These are phyloP conservation scores for Nematocida displodere DNA, from an alignment of 371 early-diverging fungal species.

Conservation along the genomic window DNA sequence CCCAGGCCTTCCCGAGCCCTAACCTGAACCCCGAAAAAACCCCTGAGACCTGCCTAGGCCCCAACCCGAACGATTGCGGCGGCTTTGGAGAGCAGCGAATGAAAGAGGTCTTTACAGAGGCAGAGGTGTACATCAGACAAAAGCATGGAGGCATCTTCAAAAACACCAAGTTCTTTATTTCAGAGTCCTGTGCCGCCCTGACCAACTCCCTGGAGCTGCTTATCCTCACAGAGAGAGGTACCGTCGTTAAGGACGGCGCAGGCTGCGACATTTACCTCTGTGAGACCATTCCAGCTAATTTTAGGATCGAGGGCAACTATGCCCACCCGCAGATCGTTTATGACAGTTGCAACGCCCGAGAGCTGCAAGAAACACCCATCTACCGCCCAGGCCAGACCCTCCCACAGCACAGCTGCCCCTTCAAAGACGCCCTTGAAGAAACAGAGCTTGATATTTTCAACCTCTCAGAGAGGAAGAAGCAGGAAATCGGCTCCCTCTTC, in stretches of 20 bases:
- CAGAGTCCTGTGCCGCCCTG: neutral
- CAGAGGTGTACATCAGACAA: neutral
- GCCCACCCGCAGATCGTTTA: slow-evolving; percentile 40
- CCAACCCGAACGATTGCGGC: neutral
- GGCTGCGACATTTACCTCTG: slow-evolving; percentile 8
- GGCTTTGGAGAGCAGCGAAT: neutral
- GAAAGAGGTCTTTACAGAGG: neutral
- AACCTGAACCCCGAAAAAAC: neutral
- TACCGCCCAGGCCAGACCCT: slow-evolving; percentile 43
- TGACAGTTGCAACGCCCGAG: slow-evolving; percentile 33
- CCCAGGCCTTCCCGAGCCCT: neutral
- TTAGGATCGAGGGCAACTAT: slow-evolving; percentile 18
- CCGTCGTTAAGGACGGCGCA: neutral
- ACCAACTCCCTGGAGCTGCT: slow-evolving; percentile 18
- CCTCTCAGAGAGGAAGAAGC: slow-evolving; percentile 22
- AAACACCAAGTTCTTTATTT: neutral
- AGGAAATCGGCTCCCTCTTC: slow-evolving; percentile 11
- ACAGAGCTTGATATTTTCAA: slow-evolving; percentile 26
- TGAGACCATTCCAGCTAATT: neutral
- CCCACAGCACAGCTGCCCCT: slow-evolving; percentile 34
- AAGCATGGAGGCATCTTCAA: neutral
- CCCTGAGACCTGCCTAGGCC: neutral
- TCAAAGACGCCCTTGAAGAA: slow-evolving; percentile 7
- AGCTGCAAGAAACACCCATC: neutral
- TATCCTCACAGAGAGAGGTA: slow-evolving; percentile 13